A percentile compares a stretch with the other conserved stretches of the same genome.
Evolutionary conservation across 148 eudicot species (phyloP).

Genomic region (Agrostemma githago): DNA sequence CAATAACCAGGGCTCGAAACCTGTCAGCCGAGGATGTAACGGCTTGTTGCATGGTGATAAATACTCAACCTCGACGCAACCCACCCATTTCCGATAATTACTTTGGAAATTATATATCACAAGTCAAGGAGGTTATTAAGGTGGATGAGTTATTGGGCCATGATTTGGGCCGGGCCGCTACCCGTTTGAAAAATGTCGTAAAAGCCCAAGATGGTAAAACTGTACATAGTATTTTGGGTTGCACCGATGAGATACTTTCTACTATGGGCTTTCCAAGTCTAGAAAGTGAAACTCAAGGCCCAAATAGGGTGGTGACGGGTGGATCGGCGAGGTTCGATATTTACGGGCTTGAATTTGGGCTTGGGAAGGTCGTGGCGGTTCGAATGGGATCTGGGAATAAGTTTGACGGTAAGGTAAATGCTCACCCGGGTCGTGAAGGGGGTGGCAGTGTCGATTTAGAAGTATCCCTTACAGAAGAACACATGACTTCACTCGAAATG

Average conservation of each 20-base stretch:
- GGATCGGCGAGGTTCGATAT: slow-evolving; percentile 8
- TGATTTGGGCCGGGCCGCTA: slow-evolving; percentile 45
- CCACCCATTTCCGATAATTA: slow-evolving; percentile 45
- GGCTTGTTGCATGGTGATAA: slow-evolving; percentile 51
- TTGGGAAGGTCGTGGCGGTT: slow-evolving; percentile 1
- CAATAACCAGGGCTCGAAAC: slow-evolving; percentile 18
- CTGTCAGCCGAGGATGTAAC: slow-evolving; percentile 35
- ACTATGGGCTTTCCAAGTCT: neutral
- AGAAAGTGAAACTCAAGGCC: neutral
- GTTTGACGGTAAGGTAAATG: slow-evolving; percentile 15
- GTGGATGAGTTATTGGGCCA: slow-evolving; percentile 44
- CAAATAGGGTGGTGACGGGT: neutral
- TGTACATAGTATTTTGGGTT: neutral
- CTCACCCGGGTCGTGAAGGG: slow-evolving; percentile 14
- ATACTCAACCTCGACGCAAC: slow-evolving; percentile 46
- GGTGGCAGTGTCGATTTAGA: slow-evolving; percentile 14
- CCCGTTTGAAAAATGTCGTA: slow-evolving; percentile 30
- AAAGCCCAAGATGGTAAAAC: slow-evolving; percentile 33
- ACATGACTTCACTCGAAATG: slow-evolving; percentile 6
- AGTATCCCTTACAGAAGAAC: neutral
- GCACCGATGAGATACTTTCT: neutral
- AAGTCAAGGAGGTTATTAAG: slow-evolving; percentile 18
- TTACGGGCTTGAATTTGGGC: slow-evolving; percentile 15
- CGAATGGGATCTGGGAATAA: neutral
- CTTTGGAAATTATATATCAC: slow-evolving; percentile 56